These are phyloP conservation scores for Farysia itapuensis DNA, from an alignment of 1,284 basidiomycete genomes.

Conservation along the genomic window DNA sequence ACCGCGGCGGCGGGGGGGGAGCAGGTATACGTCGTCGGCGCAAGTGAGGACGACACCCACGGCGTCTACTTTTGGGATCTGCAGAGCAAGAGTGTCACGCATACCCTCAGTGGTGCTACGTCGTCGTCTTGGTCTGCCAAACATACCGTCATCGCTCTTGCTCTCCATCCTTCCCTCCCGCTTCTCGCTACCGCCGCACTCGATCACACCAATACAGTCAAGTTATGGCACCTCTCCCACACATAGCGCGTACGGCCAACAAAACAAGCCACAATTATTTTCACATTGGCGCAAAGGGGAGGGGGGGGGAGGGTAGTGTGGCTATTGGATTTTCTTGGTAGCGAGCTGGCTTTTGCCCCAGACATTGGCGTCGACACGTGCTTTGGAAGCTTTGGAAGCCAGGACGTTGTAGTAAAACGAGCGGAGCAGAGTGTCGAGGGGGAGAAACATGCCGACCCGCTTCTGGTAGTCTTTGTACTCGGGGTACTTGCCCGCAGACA, in stretches of 20 bases:
- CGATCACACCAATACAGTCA: conserved; percentile 42
- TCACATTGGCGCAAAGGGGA: no score
- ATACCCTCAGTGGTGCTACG: conserved; percentile 72
- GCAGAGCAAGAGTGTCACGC: conserved; percentile 75
- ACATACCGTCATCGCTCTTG: conserved; percentile 58
- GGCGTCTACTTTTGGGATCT: conserved; percentile 88
- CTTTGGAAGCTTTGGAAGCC: conserved; percentile 19
- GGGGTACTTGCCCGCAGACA: conserved; percentile 76
- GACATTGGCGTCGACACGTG: conserved; percentile 38
- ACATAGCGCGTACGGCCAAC: no score
- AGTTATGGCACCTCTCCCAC: no score
- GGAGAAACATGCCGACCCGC: conserved; percentile 80
- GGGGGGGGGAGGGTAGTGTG: neutral
- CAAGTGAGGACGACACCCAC: conserved; percentile 87
- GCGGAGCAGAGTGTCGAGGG: conserved; percentile 64
- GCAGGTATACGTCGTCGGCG: conserved; percentile 67
- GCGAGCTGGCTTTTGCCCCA: conserved; percentile 35
- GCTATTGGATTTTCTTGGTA: conserved; percentile 27
- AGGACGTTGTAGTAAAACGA: conserved; percentile 54
- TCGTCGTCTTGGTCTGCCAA: no score
- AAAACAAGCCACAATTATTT: no score
- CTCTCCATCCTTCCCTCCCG: conserved; percentile 36
- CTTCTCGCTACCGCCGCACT: conserved; percentile 45
- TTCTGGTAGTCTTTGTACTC: conserved; percentile 73
- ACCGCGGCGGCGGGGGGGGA: neutral